Evolutionary conservation across 768 basidiomycete species (phyloP).

Genomic region (Crassisporium funariophilum): DNA sequence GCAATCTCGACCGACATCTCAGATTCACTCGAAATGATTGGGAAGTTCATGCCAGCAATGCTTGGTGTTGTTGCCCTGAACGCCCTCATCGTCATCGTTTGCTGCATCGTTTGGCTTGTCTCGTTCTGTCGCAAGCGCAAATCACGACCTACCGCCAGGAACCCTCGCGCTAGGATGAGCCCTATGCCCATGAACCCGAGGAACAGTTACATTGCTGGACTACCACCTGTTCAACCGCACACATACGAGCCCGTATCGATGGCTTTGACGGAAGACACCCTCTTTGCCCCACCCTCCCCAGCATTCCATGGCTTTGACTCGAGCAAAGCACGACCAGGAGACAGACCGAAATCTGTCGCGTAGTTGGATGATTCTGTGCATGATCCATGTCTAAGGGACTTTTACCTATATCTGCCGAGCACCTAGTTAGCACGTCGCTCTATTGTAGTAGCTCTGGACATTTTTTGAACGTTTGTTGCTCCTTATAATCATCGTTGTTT

Average conservation of each 20-base stretch:
- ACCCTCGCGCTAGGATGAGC: conserved; percentile 37
- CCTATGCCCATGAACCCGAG: conserved; percentile 45
- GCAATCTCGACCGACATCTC: conserved; percentile 60
- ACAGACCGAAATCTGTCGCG: conserved; percentile 48
- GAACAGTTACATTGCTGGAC: conserved; percentile 42
- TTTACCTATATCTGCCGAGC: conserved; percentile 18
- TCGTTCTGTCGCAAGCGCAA: conserved; percentile 54
- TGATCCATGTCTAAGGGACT: conserved; percentile 5
- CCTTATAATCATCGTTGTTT: too few relatives aligned
- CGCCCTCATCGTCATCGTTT: conserved; percentile 63
- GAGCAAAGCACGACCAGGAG: conserved; percentile 29
- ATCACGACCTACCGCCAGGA: conserved; percentile 26
- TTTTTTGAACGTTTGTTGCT: too few relatives aligned
- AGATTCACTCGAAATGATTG: conserved; percentile 61
- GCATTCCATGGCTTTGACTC: conserved; percentile 51
- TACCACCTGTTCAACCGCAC: conserved; percentile 34
- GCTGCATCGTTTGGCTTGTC: conserved; percentile 55
- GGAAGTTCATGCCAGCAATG: conserved; percentile 69
- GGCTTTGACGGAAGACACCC: conserved; percentile 59
- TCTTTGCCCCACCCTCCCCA: conserved; percentile 61
- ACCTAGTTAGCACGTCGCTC: conserved; percentile 4
- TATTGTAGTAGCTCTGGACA: too few relatives aligned
- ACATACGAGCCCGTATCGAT: conserved; percentile 77
- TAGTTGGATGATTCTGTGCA: conserved; percentile 18
- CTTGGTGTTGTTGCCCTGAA: conserved; percentile 79